phyloP scores from a whole-genome alignment of 441 rosid species.

The Metrosideros polymorpha region DNA sequence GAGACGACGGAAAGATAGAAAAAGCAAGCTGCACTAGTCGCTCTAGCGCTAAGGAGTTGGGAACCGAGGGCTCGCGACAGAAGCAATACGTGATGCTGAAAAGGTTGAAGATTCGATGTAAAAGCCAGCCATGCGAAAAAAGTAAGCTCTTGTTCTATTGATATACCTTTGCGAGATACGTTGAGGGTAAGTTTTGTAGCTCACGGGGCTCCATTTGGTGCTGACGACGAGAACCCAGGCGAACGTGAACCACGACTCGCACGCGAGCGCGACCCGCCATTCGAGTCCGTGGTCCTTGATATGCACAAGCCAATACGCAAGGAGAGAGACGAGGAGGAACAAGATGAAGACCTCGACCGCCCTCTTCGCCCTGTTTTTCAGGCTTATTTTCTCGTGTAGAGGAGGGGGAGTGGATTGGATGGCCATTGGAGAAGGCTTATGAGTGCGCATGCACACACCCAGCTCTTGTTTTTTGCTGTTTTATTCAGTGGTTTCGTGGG shows the following conservation, averaged over 20 bases:
- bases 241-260: slow-evolving; percentile 53
- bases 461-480: neutral
- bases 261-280: slow-evolving; percentile 53
- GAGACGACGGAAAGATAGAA: neutral
- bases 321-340: slow-evolving; percentile 31
- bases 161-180: slow-evolving; percentile 32
- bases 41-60: neutral
- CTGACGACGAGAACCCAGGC: slow-evolving; percentile 33
- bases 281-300: slow-evolving; percentile 19
- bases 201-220: slow-evolving; percentile 52
- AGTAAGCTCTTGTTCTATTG: neutral
- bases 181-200: slow-evolving; percentile 29
- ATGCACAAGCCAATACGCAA: neutral
- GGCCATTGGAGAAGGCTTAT: neutral
- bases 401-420: neutral
- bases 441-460: neutral
- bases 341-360: neutral
- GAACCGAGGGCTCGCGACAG: neutral
- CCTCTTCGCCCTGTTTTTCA: neutral
- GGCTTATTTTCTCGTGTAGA: neutral
- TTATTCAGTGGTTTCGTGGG: neutral
- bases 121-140: neutral
- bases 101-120: neutral
- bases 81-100: neutral
- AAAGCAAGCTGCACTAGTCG: neutral